Evolutionary conservation across 129 eudicot genomes (phyloP), one percentile per base, ranked within the genome.

Genomic region (Artemisia tridentata): DNA sequence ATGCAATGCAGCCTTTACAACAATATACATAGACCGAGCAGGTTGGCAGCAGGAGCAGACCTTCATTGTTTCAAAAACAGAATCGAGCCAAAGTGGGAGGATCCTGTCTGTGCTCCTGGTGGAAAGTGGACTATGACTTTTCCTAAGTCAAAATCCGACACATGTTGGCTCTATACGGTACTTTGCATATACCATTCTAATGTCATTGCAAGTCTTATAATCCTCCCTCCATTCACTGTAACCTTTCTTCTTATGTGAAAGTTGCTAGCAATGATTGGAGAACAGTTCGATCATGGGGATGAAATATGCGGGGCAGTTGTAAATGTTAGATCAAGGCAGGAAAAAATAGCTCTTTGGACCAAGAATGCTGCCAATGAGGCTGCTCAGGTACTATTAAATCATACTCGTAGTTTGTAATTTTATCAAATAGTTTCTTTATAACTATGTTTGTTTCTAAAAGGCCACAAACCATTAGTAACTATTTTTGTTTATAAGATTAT

Each of bases 271-370:
- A 83, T 93, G 96, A 93, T 93, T 29, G 98, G 98, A 72, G 98
- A 93, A 69, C 98, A 93, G 72, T 93, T 93, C 60, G 88, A 87
- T 80, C 82, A 87, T 68, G 97, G 96, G 52, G 98, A 93, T 58
- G 98, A 89, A 72, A 93, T 93, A 20, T 93, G 98, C 79, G 98
- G 98, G 69, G 97, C 91, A 11, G 98, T 93, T 48, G 92, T 90
- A 18, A 93, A 85, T 79, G 91, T 93, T 14, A 81, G 98, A 65
- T 60, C 73, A 49, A 87, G 82, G 87, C 88, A 81, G 62, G 98
- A 92, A 12, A 87, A 89, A 67, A 85, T 93, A 71, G 68, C 96
- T 45, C 8, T 93, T 27, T 93, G 98, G 98, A 93, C 98, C 46
- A 93, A 85, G 78, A 89, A 84, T 80, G 98, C 98, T 78, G 84